Conservation (phyloP, 345 rosid genomes). For the Aurinia saxatilis region DNA sequence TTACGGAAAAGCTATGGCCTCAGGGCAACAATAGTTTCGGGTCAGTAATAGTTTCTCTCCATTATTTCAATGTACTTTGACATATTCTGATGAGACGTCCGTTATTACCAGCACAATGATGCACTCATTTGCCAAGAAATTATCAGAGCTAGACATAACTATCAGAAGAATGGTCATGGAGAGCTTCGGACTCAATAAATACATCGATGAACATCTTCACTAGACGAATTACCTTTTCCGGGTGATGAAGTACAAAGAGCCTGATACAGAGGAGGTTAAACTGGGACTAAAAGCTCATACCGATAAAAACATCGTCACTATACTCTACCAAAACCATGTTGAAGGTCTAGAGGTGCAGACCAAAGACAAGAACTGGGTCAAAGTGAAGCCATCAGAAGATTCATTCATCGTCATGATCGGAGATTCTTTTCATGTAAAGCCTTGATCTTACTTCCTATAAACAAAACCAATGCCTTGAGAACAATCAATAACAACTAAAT, state of each 20-base stretch:
- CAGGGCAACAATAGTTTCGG: conserved; percentile 50
- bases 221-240: conserved; percentile 50
- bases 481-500: too few species aligned
- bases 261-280: conserved; percentile 38
- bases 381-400: conserved; percentile 40
- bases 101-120: conserved; percentile 32
- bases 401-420: conserved; percentile 52
- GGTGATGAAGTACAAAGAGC: conserved; percentile 51
- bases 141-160: conserved; percentile 39
- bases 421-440: conserved; percentile 44
- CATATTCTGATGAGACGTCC: neutral
- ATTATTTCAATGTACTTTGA: neutral
- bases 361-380: conserved; percentile 48
- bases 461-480: neutral
- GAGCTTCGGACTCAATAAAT: conserved; percentile 38
- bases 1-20: conserved; percentile 38
- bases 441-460: neutral
- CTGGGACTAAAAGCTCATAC: conserved; percentile 42
- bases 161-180: conserved; percentile 50
- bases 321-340: conserved; percentile 55
- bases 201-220: conserved; percentile 49
- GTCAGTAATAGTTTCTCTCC: conserved; percentile 20
- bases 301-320: conserved; percentile 53
- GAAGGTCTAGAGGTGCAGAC: conserved; percentile 44
- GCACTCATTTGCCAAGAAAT: conserved; percentile 23